Conservation (phyloP, 768 basidiomycete genomes). For the Piloderma croceum region DNA sequence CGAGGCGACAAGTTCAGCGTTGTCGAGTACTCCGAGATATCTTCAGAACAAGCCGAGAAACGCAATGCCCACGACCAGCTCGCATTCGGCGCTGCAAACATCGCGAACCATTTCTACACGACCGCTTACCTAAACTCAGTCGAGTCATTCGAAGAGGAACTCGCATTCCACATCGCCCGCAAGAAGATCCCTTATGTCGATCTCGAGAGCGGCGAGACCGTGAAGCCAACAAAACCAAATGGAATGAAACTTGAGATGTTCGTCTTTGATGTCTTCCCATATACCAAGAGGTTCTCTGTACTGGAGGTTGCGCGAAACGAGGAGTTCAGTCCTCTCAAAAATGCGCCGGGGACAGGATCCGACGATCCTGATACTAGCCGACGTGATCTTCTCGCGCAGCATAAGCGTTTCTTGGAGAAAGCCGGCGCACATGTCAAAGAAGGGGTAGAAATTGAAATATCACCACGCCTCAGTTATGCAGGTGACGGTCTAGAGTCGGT, state of each 20-base stretch:
- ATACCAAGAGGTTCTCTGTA: slow-evolving; percentile 75
- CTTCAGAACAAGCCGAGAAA: slow-evolving; percentile 77
- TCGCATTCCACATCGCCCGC: slow-evolving; percentile 95
- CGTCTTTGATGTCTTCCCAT: slow-evolving; percentile 98
- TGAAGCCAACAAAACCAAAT: slow-evolving; percentile 89
- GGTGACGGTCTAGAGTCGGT: slow-evolving; percentile 84
- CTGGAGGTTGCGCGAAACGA: slow-evolving; percentile 83
- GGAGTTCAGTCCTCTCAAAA: slow-evolving; percentile 97
- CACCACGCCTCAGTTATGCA: slow-evolving; percentile 82
- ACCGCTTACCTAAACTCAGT: slow-evolving; percentile 74
- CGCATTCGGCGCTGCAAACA: slow-evolving; percentile 91
- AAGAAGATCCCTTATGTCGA: slow-evolving; percentile 93
- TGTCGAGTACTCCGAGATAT: slow-evolving; percentile 96
- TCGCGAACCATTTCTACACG: slow-evolving; percentile 98
- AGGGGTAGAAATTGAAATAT: slow-evolving; percentile 84
- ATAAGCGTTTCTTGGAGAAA: slow-evolving; percentile 72
- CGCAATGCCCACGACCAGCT: slow-evolving; percentile 71
- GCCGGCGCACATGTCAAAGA: slow-evolving; percentile 73
- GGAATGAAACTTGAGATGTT: slow-evolving; percentile 99
- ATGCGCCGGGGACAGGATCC: slow-evolving; percentile 86
- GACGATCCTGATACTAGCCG: slow-evolving; percentile 91
- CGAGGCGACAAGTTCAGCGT: slow-evolving; percentile 83
- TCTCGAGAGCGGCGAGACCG: slow-evolving; percentile 52
- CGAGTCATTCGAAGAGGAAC: slow-evolving; percentile 75
- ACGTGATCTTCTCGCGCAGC: slow-evolving; percentile 83